Evolutionary conservation across 257 asterid genomes (phyloP).

Genomic region (Verbascum thapsus): DNA sequence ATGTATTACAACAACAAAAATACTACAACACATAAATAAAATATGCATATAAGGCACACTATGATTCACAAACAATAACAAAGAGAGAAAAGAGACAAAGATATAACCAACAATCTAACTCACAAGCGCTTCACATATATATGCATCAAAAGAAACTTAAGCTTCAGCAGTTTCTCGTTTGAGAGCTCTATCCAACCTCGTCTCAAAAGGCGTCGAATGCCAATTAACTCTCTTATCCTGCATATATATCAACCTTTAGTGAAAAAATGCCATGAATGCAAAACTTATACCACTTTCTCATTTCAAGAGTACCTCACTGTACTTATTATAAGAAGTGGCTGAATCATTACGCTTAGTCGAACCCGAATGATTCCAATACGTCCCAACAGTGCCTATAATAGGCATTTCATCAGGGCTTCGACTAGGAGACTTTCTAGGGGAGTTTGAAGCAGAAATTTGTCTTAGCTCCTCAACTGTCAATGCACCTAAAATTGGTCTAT

Average conservation of each 20-base stretch:
- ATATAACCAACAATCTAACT: constrained; percentile 20
- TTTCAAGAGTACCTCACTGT: constrained; percentile 70
- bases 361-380: constrained; percentile 68
- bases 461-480: constrained; percentile 88
- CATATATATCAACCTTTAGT: constrained; percentile 27
- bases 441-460: constrained; percentile 58
- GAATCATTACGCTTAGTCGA: constrained; percentile 44
- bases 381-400: constrained; percentile 89
- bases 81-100: constrained; percentile 18
- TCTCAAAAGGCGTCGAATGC: constrained; percentile 92
- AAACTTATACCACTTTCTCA: constrained; percentile 24
- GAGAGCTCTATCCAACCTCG: constrained; percentile 80
- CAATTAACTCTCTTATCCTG: constrained; percentile 90
- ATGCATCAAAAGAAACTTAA: constrained; percentile 27
- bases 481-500: constrained; percentile 96
- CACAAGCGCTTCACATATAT: constrained; percentile 27
- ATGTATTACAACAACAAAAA: constrained; percentile 32
- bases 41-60: constrained; percentile 32
- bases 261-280: constrained; percentile 14
- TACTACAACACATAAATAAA: constrained; percentile 29
- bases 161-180: constrained; percentile 50
- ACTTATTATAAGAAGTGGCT: constrained; percentile 70
- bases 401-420: constrained; percentile 93
- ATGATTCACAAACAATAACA: constrained; percentile 38
- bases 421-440: constrained; percentile 80